Evolutionary conservation across 148 eudicot species (phyloP).

Genomic region (Rhododendron kiyosumense): DNA sequence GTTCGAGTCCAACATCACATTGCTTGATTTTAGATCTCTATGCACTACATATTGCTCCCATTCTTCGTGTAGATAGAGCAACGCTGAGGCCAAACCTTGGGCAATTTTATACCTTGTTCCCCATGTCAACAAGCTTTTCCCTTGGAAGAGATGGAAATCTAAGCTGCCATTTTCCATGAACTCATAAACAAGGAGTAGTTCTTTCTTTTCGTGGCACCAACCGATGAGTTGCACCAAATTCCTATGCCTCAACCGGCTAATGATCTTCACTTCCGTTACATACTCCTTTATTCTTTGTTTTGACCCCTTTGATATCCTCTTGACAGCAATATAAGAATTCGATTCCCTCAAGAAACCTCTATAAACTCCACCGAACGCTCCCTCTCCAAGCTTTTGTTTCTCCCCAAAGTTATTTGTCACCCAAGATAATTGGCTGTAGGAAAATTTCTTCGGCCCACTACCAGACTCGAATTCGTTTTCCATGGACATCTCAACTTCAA

Average conservation of each 20-base stretch:
- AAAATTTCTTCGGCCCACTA: no score
- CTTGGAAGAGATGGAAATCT: neutral
- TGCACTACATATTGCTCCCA: neutral
- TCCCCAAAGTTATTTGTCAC: no score
- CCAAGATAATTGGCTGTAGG: no score
- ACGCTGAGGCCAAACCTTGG: neutral
- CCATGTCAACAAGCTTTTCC: neutral
- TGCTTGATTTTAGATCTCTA: slow-evolving; percentile 6
- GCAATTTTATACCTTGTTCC: neutral
- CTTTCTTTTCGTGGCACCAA: no score
- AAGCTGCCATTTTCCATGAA: neutral
- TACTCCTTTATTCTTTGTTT: slow-evolving; percentile 37
- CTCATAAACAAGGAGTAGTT: no score
- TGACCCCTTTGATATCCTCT: slow-evolving; percentile 15
- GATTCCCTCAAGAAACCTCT: no score
- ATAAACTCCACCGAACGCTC: no score
- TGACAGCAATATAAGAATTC: no score
- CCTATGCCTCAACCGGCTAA: slow-evolving; percentile 33
- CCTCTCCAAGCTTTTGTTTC: no score
- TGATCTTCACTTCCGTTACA: slow-evolving; percentile 33
- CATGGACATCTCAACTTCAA: no score
- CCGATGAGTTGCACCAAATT: no score
- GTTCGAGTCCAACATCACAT: neutral
- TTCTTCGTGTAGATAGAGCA: neutral
- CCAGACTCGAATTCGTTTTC: no score